Conservation (phyloP, 129 eudicot genomes). For the Saussurea involucrata region DNA sequence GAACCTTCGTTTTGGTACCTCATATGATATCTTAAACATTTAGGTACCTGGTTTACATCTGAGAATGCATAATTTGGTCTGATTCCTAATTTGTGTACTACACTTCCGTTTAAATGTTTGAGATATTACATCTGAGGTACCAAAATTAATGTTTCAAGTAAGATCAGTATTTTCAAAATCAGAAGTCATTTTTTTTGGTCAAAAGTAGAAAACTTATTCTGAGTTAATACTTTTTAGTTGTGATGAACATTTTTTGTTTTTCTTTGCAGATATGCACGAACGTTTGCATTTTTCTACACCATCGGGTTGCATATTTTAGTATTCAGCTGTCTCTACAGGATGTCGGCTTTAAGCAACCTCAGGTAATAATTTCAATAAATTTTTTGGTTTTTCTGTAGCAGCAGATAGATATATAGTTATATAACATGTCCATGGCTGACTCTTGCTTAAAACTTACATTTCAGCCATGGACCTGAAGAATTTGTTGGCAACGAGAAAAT, state of each 20-base stretch:
- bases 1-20: too few relatives aligned
- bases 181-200: background rate
- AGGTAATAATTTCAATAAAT: conserved; percentile 41
- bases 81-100: too few relatives aligned
- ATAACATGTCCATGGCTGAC: background rate
- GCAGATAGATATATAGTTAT: background rate
- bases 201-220: background rate
- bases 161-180: background rate
- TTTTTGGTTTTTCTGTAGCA: background rate
- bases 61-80: too few relatives aligned
- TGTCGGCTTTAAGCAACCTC: conserved; percentile 93
- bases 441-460: conserved; percentile 3
- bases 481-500: conserved; percentile 42
- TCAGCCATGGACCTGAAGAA: conserved; percentile 87
- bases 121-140: background rate
- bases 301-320: conserved; percentile 95
- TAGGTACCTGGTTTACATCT: too few relatives aligned
- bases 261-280: conserved; percentile 77
- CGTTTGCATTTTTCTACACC: conserved; percentile 95
- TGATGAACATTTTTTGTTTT: background rate
- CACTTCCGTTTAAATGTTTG: too few relatives aligned
- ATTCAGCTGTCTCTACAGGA: conserved; percentile 92
- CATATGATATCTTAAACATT: too few relatives aligned
- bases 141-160: background rate
- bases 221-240: background rate